Evolutionary conservation across 2,329 filamentous ascomycete species (phyloP), one percentile per base, ranked within the genome.

Genomic region (Calycina herbarum): DNA sequence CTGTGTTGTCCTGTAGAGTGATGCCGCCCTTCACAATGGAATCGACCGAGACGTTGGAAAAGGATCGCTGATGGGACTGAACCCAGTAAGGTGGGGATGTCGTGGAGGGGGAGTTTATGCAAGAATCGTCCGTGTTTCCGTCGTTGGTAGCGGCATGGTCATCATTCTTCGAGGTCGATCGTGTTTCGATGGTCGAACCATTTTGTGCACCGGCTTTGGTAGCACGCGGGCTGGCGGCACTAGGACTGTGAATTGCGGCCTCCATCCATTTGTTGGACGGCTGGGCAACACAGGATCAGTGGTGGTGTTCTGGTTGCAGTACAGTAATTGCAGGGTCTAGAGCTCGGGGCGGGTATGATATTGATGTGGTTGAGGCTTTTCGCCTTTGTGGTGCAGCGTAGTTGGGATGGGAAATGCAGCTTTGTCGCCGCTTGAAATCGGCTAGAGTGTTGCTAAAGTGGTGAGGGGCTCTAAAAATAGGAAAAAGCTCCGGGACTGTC

Each of bases 1-100:
- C 68, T 1, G 73, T 75, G 75, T 89, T 89, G 74, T 89, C 87
- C 68, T 82, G 84, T 66, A 89, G 78, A 7, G 82, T 86, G 70
- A 89, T 89, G 56, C 82, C 84, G 42, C 84, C 84, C 0, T 76
- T 73, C 0, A 80, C 79, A n/a, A 85, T 76, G 8, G 79, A 79
- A 29, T 79, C 78, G 48, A 83, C 73, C 7, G 85, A 86, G 24
- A 80, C 72, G 67, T 76, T 83, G n/a, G 79, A 82, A 15, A 75
- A 67, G 67, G 76, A 66, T 67, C 70, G 60, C 11, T 70, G 67
- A 65, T 75, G 74, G 20, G 73, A 70, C 57, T 76, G 73, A 7
- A 71, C 67, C 79, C 79, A 81, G 68, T 80, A 81, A 1, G 79
- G 78, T 20, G 79, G 79, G 7, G 77, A 76, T 10, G 74, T 74